phyloP scores from a whole-genome alignment of 768 basidiomycete species.

The Rhodotorula kratochvilovae region DNA sequence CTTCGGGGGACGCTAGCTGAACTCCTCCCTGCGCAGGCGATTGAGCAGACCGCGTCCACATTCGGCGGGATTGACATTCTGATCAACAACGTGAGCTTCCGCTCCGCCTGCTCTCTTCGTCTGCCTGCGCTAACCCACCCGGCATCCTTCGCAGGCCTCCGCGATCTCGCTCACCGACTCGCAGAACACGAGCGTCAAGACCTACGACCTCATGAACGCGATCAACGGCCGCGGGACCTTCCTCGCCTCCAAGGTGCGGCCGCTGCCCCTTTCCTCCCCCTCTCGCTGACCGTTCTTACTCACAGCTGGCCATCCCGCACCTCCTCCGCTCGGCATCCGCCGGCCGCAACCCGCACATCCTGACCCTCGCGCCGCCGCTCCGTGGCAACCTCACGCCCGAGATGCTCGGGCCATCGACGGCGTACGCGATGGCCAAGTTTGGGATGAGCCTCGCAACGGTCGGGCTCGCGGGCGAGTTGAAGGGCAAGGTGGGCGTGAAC shows the following conservation, averaged over 20 bases:
- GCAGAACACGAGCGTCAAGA: constrained; percentile 11
- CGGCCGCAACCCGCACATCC: constrained; percentile 20
- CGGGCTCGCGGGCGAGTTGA: constrained; percentile 11
- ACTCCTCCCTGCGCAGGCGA: neutral
- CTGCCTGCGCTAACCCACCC: no score
- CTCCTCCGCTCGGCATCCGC: constrained; percentile 3
- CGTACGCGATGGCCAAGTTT: constrained; percentile 20
- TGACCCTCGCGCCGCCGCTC: constrained; percentile 14
- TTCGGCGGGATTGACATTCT: constrained; percentile 26
- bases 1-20: neutral
- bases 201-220: constrained; percentile 12
- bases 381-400: constrained; percentile 2
- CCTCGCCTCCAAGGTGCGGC: constrained; percentile 1
- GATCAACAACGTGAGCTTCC: constrained; percentile 8
- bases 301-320: constrained; percentile 18
- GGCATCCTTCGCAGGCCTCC: constrained; percentile 2
- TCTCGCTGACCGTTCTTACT: neutral
- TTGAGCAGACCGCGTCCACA: constrained; percentile 6
- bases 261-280: no score
- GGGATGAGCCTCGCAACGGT: constrained; percentile 13
- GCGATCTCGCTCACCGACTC: constrained; percentile 10
- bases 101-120: no score
- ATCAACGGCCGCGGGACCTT: constrained; percentile 19
- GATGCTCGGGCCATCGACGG: neutral
- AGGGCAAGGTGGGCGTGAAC: constrained; percentile 12